A percentile compares a stretch with the other conserved stretches of the same genome.
Evolutionary conservation across 2,329 filamentous ascomycete species (phyloP).

Genomic region (Penicillium sp.): DNA sequence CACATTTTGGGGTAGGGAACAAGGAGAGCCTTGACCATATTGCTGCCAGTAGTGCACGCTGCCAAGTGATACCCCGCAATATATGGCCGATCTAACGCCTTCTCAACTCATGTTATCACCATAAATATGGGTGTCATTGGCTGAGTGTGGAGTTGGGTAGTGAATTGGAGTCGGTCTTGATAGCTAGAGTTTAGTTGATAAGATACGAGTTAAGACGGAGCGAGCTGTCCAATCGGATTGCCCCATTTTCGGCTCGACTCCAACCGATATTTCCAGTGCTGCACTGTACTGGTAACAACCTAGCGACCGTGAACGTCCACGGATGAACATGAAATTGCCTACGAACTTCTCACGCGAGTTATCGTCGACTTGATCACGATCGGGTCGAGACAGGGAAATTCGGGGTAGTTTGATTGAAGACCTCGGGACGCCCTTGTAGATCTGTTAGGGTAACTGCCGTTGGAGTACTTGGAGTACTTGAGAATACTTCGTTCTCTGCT

Average conservation of each 20-base stretch:
- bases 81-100: neutral
- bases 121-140: neutral
- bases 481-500: no score
- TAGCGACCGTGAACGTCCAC: no score
- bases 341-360: no score
- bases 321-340: no score
- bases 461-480: no score
- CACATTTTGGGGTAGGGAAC: neutral
- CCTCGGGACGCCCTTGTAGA: no score
- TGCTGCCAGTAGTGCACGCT: neutral
- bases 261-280: neutral
- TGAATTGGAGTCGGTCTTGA: constrained; percentile 1
- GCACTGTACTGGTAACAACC: no score
- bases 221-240: constrained; percentile 36
- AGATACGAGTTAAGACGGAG: constrained; percentile 38
- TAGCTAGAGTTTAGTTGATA: neutral
- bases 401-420: no score
- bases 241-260: neutral
- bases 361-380: no score
- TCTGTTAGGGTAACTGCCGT: no score
- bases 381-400: no score
- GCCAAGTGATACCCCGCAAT: constrained; percentile 8
- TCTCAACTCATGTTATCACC: neutral
- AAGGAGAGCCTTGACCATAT: neutral
- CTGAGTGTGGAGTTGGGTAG: neutral